phyloP scores from a whole-genome alignment of 2,329 filamentous ascomycete species.

The Colletotrichum limetticola region DNA sequence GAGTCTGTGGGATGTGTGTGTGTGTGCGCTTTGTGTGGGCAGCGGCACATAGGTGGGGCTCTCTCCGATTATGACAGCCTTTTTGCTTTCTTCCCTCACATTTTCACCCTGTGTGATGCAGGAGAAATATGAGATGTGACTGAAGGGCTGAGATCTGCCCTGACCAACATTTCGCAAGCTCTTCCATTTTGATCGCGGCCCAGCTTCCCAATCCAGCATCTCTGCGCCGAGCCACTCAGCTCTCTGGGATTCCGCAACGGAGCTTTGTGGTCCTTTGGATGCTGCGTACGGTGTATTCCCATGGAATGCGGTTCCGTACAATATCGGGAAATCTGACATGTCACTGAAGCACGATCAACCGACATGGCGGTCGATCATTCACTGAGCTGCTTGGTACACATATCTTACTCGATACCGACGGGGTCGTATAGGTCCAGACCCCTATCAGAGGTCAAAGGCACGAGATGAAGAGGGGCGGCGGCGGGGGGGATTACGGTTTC shows the following conservation, averaged over 20 bases:
- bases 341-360: slow-evolving; percentile 31
- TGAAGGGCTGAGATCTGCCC: slow-evolving; percentile 26
- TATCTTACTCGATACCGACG: neutral
- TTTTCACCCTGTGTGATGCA: slow-evolving; percentile 11
- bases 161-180: slow-evolving; percentile 32
- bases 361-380: slow-evolving; percentile 30
- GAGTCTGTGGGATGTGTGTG: neutral
- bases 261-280: neutral
- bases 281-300: neutral
- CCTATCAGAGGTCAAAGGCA: neutral
- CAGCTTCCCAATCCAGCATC: slow-evolving; percentile 21
- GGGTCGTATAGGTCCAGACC: neutral
- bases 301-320: neutral
- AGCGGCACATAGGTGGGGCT: neutral
- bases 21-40: slow-evolving; percentile 5
- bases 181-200: slow-evolving; percentile 34
- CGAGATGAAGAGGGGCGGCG: neutral
- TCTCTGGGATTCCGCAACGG: neutral
- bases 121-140: slow-evolving; percentile 22
- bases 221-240: slow-evolving; percentile 25
- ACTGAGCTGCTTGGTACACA: slow-evolving; percentile 1
- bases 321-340: slow-evolving; percentile 28
- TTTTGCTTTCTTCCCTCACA: slow-evolving; percentile 21
- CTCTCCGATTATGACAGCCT: slow-evolving; percentile 1
- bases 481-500: neutral